Conservation (phyloP, 306 rosid genomes). For the Potentilla sterilis region DNA sequence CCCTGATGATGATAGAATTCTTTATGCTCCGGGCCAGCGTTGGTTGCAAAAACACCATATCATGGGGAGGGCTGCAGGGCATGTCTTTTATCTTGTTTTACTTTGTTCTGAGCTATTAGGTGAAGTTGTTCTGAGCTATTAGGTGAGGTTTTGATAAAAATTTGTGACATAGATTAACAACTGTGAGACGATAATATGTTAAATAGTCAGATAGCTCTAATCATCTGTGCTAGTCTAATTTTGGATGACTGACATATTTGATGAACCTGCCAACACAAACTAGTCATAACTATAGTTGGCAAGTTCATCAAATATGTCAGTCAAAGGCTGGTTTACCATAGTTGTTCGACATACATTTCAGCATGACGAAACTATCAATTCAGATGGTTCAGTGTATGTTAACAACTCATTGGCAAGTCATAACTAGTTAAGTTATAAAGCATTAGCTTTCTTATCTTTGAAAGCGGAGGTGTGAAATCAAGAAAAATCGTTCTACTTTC, state of each 20-base stretch:
- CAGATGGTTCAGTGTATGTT: not conserved
- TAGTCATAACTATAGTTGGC: too few species aligned
- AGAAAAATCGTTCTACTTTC: not conserved
- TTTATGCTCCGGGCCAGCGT: constrained; percentile 60
- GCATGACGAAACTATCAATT: not conserved
- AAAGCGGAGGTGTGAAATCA: not conserved
- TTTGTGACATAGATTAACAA: not conserved
- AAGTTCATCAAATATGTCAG: too few species aligned
- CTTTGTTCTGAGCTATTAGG: not conserved
- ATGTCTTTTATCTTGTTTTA: constrained; percentile 5
- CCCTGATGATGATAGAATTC: constrained; percentile 40
- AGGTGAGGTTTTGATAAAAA: not conserved
- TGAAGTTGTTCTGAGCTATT: not conserved
- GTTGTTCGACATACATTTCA: not conserved
- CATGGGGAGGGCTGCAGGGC: constrained; percentile 79
- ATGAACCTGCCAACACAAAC: too few species aligned
- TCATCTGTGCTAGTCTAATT: not conserved
- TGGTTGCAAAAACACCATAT: constrained; percentile 69
- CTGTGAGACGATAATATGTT: not conserved
- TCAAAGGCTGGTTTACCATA: not conserved
- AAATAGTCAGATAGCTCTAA: not conserved
- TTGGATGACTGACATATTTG: not conserved
- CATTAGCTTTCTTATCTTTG: not conserved
- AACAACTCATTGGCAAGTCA: not conserved
- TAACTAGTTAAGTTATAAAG: not conserved